phyloP scores from a whole-genome alignment of 306 rosid genomes.

The Vigna reflexopilosa region DNA sequence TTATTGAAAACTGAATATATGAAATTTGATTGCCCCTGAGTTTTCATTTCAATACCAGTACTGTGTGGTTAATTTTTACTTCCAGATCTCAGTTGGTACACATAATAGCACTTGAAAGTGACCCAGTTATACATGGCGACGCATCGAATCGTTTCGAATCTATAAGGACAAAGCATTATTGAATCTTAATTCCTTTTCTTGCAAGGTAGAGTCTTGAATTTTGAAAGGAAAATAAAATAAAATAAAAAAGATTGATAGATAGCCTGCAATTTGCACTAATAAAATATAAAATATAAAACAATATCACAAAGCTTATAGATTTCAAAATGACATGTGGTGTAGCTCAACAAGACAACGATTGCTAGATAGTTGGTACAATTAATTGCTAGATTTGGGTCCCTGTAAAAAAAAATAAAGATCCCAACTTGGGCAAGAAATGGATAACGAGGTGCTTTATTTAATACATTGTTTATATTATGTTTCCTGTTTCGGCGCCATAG shows the following conservation, averaged over 20 bases:
- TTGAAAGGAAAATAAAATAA: neutral
- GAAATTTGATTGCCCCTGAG: too few species aligned
- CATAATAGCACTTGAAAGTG: conserved; percentile 30
- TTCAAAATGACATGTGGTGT: conserved; percentile 29
- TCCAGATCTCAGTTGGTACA: conserved; percentile 3
- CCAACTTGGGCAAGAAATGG: conserved; percentile 54
- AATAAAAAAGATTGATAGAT: neutral
- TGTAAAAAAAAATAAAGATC: conserved; percentile 11
- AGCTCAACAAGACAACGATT: conserved; percentile 37
- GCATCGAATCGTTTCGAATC: conserved; percentile 29
- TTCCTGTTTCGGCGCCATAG: conserved; percentile 52
- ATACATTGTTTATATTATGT: conserved; percentile 43
- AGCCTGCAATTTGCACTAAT: conserved; percentile 6
- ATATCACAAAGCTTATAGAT: neutral
- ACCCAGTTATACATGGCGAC: conserved; percentile 23
- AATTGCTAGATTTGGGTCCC: conserved; percentile 22
- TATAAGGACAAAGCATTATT: conserved; percentile 18
- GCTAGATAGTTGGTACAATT: conserved; percentile 21
- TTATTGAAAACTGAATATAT: neutral
- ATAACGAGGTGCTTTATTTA: conserved; percentile 41
- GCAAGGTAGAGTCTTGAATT: conserved; percentile 43
- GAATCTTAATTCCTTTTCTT: conserved; percentile 47
- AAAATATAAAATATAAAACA: conserved; percentile 6
- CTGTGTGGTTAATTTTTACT: conserved; percentile 19
- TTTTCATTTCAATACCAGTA: too few species aligned